A percentile compares a stretch with the other conserved stretches of the same genome.
phyloP scores from a whole-genome alignment of 140 eudicot species.

The Senecio squalidus region DNA sequence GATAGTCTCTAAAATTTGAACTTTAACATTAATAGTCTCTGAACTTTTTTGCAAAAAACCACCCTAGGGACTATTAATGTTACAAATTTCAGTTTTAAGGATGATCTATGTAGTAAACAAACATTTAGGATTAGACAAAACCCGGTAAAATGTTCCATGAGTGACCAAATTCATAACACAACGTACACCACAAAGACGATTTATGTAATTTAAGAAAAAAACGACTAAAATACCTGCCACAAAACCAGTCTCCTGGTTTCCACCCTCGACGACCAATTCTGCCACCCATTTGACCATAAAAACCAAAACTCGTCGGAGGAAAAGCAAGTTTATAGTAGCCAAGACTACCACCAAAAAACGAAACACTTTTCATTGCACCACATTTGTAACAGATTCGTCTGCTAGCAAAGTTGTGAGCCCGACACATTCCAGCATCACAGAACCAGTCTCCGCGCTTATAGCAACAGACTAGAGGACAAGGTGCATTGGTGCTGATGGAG shows the following conservation, averaged over 20 bases:
- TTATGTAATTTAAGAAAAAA: too few species aligned
- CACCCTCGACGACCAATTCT: constrained; percentile 67
- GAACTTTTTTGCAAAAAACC: too few species aligned
- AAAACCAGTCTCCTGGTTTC: constrained; percentile 97
- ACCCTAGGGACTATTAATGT: too few species aligned
- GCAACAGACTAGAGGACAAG: constrained; percentile 42
- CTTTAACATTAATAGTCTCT: too few species aligned
- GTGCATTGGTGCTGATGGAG: constrained; percentile 4
- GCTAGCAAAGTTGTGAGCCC: constrained; percentile 85
- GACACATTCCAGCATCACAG: constrained; percentile 61
- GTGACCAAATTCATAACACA: too few species aligned
- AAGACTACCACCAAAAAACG: constrained; percentile 13
- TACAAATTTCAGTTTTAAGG: too few species aligned
- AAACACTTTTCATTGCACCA: constrained; percentile 54
- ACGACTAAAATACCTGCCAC: constrained; percentile 40
- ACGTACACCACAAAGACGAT: too few species aligned
- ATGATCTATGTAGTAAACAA: too few species aligned
- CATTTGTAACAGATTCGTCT: constrained; percentile 84
- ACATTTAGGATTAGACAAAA: too few species aligned
- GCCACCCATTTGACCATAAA: constrained; percentile 31
- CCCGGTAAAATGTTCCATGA: too few species aligned
- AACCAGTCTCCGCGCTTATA: constrained; percentile 96
- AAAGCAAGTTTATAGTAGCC: constrained; percentile 24
- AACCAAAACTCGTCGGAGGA: constrained; percentile 32
- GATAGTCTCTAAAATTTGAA: too few species aligned